These are phyloP conservation scores for Sapria himalayana DNA, from an alignment of 345 rosid species.

Conservation along the genomic window DNA sequence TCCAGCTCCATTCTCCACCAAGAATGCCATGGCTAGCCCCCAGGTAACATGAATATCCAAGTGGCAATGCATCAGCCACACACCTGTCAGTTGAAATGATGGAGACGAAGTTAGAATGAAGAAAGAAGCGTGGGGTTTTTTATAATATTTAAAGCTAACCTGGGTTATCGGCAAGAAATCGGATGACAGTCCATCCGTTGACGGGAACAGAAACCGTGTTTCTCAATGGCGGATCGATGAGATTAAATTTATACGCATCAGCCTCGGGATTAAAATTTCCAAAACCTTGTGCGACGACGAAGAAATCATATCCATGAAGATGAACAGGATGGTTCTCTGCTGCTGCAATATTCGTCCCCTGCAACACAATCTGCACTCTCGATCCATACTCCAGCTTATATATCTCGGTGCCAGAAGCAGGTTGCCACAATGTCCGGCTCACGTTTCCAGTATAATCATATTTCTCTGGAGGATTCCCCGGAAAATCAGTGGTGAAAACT, in stretches of 20 bases:
- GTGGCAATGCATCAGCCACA: slow-evolving; percentile 91
- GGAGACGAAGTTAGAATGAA: background rate
- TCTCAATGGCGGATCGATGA: slow-evolving; percentile 75
- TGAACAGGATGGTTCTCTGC: slow-evolving; percentile 88
- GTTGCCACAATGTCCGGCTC: slow-evolving; percentile 46
- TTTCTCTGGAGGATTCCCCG: slow-evolving; percentile 33
- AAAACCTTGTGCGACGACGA: slow-evolving; percentile 58
- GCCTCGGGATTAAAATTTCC: slow-evolving; percentile 65
- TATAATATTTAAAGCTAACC: slow-evolving; percentile 18
- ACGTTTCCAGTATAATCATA: slow-evolving; percentile 83
- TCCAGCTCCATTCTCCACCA: slow-evolving; percentile 63
- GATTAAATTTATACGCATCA: slow-evolving; percentile 54
- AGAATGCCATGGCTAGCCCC: slow-evolving; percentile 78
- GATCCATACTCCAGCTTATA: slow-evolving; percentile 57
- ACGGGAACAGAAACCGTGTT: slow-evolving; percentile 64
- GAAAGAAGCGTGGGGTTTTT: background rate
- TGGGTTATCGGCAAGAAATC: slow-evolving; percentile 92
- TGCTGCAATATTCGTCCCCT: slow-evolving; percentile 61
- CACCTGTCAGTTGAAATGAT: slow-evolving; percentile 22
- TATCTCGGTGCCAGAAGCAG: slow-evolving; percentile 38
- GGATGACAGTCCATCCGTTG: slow-evolving; percentile 79
- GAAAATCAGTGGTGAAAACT: slow-evolving; percentile 76
- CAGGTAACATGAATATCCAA: slow-evolving; percentile 73
- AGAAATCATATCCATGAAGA: slow-evolving; percentile 88
- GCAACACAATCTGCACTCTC: slow-evolving; percentile 60